These are phyloP conservation scores for Apophysomyces sp. DNA, from an alignment of 371 early-diverging fungal genomes.

Conservation along the genomic window DNA sequence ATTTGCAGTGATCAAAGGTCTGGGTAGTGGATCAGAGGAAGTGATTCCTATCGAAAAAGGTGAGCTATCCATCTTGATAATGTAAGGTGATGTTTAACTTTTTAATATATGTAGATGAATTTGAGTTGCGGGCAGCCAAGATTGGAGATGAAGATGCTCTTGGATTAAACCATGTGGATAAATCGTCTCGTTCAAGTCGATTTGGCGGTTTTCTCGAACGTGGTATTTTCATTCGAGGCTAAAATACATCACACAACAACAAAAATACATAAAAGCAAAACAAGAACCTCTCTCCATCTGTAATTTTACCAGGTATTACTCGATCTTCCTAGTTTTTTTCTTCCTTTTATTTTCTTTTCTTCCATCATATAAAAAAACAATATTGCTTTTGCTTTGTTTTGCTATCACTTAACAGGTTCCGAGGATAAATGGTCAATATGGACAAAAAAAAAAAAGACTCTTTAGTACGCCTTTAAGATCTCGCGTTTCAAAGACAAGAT, in stretches of 20 bases:
- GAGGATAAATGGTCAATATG: too few species aligned
- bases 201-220: constrained; percentile 53
- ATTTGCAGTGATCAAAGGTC: constrained; percentile 41
- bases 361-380: too few species aligned
- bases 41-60: constrained; percentile 45
- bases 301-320: too few species aligned
- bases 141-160: constrained; percentile 57
- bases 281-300: too few species aligned
- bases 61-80: constrained; percentile 2
- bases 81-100: background rate
- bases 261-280: background rate
- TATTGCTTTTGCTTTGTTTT: too few species aligned
- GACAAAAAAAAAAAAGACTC: too few species aligned
- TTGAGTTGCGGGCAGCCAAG: constrained; percentile 48
- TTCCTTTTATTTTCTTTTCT: too few species aligned
- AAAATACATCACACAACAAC: constrained; percentile 10
- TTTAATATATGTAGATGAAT: constrained; percentile 38
- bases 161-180: constrained; percentile 81
- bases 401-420: too few species aligned
- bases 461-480: too few species aligned
- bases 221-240: constrained; percentile 67
- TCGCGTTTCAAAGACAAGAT: too few species aligned
- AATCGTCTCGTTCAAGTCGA: constrained; percentile 55
- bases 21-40: constrained; percentile 19
- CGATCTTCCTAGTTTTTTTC: too few species aligned